These are phyloP conservation scores for Pseudonitzschia pungens DNA, from an alignment of 108 stramenopile species.

Conservation along the genomic window DNA sequence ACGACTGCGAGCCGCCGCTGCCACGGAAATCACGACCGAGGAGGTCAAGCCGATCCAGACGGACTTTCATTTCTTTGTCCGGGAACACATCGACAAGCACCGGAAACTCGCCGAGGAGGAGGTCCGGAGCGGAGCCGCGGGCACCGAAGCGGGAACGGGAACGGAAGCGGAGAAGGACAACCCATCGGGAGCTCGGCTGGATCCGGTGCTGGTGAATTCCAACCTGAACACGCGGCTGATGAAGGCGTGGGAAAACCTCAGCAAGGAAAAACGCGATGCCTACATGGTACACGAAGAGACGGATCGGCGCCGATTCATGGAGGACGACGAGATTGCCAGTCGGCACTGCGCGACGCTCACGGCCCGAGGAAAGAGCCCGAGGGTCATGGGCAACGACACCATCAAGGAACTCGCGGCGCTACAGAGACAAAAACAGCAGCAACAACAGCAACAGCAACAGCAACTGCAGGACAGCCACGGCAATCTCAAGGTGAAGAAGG, in stretches of 20 bases:
- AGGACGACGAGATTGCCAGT: constrained; percentile 87
- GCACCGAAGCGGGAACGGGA: no score
- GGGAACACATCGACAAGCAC: constrained; percentile 44
- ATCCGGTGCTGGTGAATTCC: constrained; percentile 60
- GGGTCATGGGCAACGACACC: not conserved
- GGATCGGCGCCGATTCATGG: constrained; percentile 80
- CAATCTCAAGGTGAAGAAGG: constrained; percentile 4
- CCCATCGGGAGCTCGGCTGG: constrained; percentile 20
- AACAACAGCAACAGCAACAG: no score
- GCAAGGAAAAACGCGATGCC: constrained; percentile 43
- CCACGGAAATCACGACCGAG: constrained; percentile 34
- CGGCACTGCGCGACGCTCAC: constrained; percentile 89
- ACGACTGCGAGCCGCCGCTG: constrained; percentile 40
- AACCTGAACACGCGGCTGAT: constrained; percentile 73
- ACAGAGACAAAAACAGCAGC: constrained; percentile 17
- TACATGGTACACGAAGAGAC: constrained; percentile 75
- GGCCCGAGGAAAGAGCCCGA: constrained; percentile 49
- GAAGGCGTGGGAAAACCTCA: constrained; percentile 63
- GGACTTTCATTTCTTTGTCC: constrained; percentile 83
- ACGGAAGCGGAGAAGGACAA: no score
- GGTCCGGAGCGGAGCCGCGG: constrained; percentile 28
- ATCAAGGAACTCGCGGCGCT: not conserved
- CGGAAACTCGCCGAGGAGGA: constrained; percentile 46
- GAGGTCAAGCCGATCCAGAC: constrained; percentile 80
- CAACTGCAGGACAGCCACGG: no score